These are phyloP conservation scores for Triticum turgidum DNA, from an alignment of 176 grass and related monocot genomes.

Conservation along the genomic window DNA sequence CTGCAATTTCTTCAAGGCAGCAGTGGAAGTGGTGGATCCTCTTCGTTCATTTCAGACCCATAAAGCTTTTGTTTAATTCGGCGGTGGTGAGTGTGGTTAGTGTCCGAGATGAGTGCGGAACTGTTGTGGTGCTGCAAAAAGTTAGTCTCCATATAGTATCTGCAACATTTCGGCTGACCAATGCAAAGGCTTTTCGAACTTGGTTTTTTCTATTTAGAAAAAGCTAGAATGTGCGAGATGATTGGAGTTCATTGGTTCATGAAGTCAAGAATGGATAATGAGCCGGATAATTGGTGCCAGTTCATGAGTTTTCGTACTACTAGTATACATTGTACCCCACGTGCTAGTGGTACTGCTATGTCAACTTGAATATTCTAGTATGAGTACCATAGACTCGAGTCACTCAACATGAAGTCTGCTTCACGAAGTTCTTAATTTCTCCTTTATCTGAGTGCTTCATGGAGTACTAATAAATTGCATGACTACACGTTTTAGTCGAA, in stretches of 20 bases:
- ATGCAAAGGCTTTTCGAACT: background rate
- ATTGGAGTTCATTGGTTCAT: background rate
- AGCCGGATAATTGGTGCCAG: conserved; percentile 5
- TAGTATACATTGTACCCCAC: background rate
- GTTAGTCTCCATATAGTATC: background rate
- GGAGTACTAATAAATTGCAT: background rate
- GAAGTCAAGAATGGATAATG: background rate
- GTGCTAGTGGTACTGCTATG: background rate
- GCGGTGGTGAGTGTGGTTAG: background rate
- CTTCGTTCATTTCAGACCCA: conserved; percentile 9
- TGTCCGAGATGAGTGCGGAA: conserved; percentile 22
- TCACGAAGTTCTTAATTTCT: background rate
- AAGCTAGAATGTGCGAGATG: background rate
- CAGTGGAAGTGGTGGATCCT: conserved; percentile 40
- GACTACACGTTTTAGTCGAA: background rate
- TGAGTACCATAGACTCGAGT: background rate
- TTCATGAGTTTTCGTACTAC: conserved; percentile 6
- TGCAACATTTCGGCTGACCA: conserved; percentile 5
- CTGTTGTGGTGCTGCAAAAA: conserved; percentile 1
- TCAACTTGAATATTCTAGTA: background rate
- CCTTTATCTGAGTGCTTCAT: background rate
- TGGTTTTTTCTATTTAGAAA: background rate
- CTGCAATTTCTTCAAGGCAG: conserved; percentile 30
- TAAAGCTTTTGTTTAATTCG: conserved; percentile 7
- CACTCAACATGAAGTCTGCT: background rate